Conservation (phyloP, 106 monocot genomes). For the Platanthera guangdongensis region DNA sequence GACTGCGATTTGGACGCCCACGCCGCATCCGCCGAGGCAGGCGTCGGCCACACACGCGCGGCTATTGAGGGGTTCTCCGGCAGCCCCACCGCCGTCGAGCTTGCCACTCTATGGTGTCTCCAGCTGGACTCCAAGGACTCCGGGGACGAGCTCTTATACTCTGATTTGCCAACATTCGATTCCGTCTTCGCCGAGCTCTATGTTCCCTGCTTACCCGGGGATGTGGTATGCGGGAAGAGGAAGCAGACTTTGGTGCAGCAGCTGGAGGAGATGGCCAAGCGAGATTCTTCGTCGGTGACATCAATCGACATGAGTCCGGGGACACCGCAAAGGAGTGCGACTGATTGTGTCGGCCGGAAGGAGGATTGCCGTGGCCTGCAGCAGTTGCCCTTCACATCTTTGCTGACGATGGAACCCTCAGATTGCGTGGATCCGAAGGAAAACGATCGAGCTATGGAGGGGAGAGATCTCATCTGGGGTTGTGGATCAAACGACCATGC, state of each 20-base stretch:
- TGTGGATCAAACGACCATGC: constrained; percentile 20
- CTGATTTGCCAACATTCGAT: constrained; percentile 1
- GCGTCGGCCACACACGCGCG: not conserved
- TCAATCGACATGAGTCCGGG: constrained; percentile 15
- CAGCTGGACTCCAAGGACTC: constrained; percentile 23
- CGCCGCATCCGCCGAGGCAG: not conserved
- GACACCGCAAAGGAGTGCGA: constrained; percentile 29
- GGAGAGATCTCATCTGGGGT: constrained; percentile 39
- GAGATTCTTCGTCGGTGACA: constrained; percentile 9
- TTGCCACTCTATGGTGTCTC: constrained; percentile 50
- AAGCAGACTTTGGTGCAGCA: constrained; percentile 29
- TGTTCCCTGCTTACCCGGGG: constrained; percentile 14
- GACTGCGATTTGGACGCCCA: constrained; percentile 40
- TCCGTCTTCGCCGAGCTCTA: constrained; percentile 18
- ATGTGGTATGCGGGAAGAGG: not conserved
- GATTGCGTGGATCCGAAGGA: constrained; percentile 18
- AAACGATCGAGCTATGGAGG: constrained; percentile 29
- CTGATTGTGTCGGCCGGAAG: constrained; percentile 10
- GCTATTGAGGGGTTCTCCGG: constrained; percentile 59
- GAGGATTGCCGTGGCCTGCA: constrained; percentile 2
- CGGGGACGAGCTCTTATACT: constrained; percentile 2
- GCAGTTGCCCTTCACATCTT: constrained; percentile 41
- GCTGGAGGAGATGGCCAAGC: constrained; percentile 53
- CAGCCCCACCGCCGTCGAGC: constrained; percentile 43
- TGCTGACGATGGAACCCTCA: constrained; percentile 40